These are phyloP conservation scores for Gentiana dahurica DNA, from an alignment of 257 asterid genomes.

Conservation along the genomic window DNA sequence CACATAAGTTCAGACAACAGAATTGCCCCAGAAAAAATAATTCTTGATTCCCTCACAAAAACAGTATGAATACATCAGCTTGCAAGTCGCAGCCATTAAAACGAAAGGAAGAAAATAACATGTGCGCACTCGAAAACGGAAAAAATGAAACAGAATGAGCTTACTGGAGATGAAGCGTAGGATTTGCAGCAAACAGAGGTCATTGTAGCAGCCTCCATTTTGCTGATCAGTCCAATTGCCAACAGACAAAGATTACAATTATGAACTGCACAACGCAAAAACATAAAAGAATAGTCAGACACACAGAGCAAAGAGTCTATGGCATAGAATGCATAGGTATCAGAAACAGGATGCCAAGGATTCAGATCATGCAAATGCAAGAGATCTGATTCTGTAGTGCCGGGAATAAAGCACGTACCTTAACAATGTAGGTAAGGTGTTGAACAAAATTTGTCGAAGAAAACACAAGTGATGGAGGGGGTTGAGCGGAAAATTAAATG, in stretches of 20 bases:
- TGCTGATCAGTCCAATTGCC: slow-evolving; percentile 8
- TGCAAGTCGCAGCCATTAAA: background rate
- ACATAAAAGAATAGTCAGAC: background rate
- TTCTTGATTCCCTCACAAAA: background rate
- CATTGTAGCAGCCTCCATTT: slow-evolving; percentile 24
- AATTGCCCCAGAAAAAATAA: background rate
- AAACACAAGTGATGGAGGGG: background rate
- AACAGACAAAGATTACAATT: background rate
- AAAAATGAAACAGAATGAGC: background rate
- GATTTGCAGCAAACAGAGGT: slow-evolving; percentile 21
- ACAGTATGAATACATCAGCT: background rate
- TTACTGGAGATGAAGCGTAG: slow-evolving; percentile 20
- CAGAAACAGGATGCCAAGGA: background rate
- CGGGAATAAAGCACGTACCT: slow-evolving; percentile 3
- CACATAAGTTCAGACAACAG: background rate
- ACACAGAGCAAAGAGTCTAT: background rate
- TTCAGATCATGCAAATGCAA: no score
- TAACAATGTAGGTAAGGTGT: slow-evolving; percentile 1
- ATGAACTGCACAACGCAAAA: background rate
- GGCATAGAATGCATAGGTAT: background rate
- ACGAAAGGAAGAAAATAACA: background rate
- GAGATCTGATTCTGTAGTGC: background rate
- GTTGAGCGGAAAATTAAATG: background rate
- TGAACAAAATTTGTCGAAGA: slow-evolving; percentile 3
- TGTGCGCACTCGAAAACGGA: background rate